Evolutionary conservation across 805 yeast genomes (phyloP).

Genomic region (Suhomyces pyralidae): DNA sequence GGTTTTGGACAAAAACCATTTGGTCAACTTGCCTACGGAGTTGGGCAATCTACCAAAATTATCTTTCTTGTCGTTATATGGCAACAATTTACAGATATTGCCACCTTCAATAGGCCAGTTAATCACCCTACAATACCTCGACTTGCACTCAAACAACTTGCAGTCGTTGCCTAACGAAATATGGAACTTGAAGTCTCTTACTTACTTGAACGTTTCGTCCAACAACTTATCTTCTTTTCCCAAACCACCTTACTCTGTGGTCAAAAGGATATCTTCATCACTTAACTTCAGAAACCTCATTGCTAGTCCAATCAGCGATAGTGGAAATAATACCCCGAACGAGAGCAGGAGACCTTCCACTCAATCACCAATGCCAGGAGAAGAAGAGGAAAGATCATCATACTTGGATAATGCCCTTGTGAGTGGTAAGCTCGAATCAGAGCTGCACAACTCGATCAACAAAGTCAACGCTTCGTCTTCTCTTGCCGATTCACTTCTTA

Average conservation of each 20-base stretch:
- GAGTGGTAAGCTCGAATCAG: background rate
- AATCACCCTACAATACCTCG: conserved; percentile 59
- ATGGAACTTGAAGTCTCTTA: conserved; percentile 59
- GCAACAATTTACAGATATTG: conserved; percentile 68
- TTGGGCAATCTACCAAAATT: conserved; percentile 58
- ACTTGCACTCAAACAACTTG: conserved; percentile 81
- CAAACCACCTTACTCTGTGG: conserved; percentile 40
- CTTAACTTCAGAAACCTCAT: conserved; percentile 19
- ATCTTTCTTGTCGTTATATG: conserved; percentile 63
- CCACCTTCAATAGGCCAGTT: conserved; percentile 67
- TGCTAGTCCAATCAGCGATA: conserved; percentile 7
- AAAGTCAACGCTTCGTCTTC: conserved; percentile 16
- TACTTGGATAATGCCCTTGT: background rate
- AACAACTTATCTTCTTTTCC: conserved; percentile 64
- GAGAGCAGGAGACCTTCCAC: conserved; percentile 9
- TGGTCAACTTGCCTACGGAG: conserved; percentile 70
- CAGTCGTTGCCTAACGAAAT: conserved; percentile 64
- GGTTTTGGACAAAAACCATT: conserved; percentile 75
- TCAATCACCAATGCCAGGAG: conserved; percentile 2
- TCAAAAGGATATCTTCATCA: conserved; percentile 30
- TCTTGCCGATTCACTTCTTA: conserved; percentile 50
- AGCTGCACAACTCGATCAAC: conserved; percentile 4
- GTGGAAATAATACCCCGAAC: conserved; percentile 2
- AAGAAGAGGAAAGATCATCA: background rate
- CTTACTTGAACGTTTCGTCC: conserved; percentile 66